A percentile compares a stretch with the other conserved stretches of the same genome.
phyloP scores from a whole-genome alignment of 75 land plant species.

The Pinus taeda region DNA sequence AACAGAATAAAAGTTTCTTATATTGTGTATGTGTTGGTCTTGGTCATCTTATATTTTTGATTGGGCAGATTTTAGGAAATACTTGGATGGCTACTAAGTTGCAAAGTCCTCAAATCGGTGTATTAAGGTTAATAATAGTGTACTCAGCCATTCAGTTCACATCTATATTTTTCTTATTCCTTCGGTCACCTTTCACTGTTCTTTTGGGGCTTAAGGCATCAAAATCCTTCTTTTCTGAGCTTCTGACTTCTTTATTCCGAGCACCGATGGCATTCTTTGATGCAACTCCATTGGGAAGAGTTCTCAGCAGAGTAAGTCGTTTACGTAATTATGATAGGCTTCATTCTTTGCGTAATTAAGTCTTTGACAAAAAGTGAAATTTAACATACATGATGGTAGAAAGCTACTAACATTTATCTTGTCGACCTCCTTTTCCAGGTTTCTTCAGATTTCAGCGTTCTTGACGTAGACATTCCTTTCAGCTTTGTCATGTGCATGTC shows the following conservation, averaged over 20 bases:
- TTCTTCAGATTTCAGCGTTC: constrained; percentile 28
- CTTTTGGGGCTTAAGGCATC: constrained; percentile 53
- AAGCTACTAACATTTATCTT: background rate
- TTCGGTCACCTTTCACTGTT: constrained; percentile 28
- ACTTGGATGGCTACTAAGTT: constrained; percentile 73
- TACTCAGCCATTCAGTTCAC: constrained; percentile 45
- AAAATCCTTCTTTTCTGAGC: constrained; percentile 43
- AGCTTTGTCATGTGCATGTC: constrained; percentile 11
- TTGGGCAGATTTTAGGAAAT: constrained; percentile 46
- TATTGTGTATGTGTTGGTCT: constrained; percentile 31
- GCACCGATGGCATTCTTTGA: constrained; percentile 96
- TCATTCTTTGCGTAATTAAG: background rate
- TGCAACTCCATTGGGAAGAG: constrained; percentile 84
- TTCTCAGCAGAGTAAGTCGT: constrained; percentile 72
- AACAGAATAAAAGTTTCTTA: constrained; percentile 54
- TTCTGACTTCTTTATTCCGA: constrained; percentile 55
- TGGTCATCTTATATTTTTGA: constrained; percentile 37
- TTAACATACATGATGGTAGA: background rate
- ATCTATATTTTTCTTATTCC: constrained; percentile 25
- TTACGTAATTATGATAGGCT: background rate
- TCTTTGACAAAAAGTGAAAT: no score
- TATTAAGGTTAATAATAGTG: constrained; percentile 45
- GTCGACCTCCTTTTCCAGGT: constrained; percentile 10
- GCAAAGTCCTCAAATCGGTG: constrained; percentile 42
- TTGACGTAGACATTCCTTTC: constrained; percentile 32